Evolutionary conservation across 805 yeast genomes (phyloP).

Genomic region (Starmerella asiatica): DNA sequence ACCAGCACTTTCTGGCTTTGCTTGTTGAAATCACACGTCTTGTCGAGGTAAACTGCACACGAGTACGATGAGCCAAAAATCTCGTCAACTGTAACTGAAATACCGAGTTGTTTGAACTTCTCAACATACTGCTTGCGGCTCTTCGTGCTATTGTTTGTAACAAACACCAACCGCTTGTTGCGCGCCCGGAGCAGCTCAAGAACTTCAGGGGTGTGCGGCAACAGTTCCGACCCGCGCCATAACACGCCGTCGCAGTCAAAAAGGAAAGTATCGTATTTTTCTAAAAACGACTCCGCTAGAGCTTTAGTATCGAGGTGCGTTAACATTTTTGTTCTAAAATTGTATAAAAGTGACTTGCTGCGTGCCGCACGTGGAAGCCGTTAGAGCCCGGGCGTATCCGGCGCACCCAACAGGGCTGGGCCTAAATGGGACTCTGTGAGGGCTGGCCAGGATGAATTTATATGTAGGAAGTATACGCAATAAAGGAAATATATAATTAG

Average conservation of each 20-base stretch:
- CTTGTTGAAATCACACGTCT: constrained; percentile 60
- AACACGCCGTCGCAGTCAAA: constrained; percentile 97
- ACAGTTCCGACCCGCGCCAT: constrained; percentile 75
- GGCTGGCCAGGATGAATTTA: no score
- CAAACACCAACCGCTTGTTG: constrained; percentile 68
- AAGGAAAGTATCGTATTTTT: constrained; percentile 65
- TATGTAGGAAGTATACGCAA: no score
- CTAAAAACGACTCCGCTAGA: constrained; percentile 36
- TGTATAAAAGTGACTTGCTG: no score
- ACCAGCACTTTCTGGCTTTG: constrained; percentile 67
- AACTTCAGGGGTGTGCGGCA: constrained; percentile 72
- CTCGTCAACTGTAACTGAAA: constrained; percentile 40
- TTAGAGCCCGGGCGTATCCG: no score
- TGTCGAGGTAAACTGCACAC: constrained; percentile 69
- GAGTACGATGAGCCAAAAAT: constrained; percentile 90
- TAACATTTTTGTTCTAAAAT: constrained; percentile 14
- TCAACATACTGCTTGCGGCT: constrained; percentile 62
- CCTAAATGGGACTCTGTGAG: no score
- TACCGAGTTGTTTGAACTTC: constrained; percentile 55
- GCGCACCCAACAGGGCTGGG: no score
- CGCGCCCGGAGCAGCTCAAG: constrained; percentile 40
- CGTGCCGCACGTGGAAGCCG: no score
- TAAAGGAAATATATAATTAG: no score
- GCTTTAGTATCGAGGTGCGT: constrained; percentile 19
- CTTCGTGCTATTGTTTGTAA: constrained; percentile 91